Conservation (phyloP, 2,329 filamentous ascomycete genomes). For the Elsinoe perseae region DNA sequence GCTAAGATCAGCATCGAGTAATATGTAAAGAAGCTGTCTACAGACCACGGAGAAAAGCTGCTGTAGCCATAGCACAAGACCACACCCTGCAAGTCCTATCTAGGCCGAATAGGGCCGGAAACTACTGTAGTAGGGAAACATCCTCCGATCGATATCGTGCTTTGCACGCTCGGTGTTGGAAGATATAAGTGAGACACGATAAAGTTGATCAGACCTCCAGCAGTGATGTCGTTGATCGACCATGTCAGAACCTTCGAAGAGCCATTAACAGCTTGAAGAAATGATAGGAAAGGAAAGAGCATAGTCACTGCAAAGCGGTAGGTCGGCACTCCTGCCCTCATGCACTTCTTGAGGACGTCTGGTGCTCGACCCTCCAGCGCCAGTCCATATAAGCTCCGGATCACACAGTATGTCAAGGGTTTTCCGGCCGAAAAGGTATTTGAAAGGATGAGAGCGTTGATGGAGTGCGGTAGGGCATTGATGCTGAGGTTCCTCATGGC, state of each 20-base stretch:
- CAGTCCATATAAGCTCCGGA: slow-evolving; percentile 46
- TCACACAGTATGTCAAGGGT: slow-evolving; percentile 49
- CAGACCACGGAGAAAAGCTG: slow-evolving; percentile 34
- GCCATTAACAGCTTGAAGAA: slow-evolving; percentile 22
- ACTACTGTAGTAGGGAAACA: slow-evolving; percentile 50
- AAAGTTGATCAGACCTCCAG: slow-evolving; percentile 54
- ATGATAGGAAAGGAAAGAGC: slow-evolving; percentile 24
- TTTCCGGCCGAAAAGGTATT: slow-evolving; percentile 52
- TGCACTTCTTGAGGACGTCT: slow-evolving; percentile 49
- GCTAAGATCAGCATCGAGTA: slow-evolving; percentile 32
- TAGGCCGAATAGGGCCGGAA: slow-evolving; percentile 47
- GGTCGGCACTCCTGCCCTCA: slow-evolving; percentile 51
- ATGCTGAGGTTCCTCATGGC: slow-evolving; percentile 40
- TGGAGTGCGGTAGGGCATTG: slow-evolving; percentile 36
- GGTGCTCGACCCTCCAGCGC: slow-evolving; percentile 47
- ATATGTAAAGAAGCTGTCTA: slow-evolving; percentile 38
- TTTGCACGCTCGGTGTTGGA: slow-evolving; percentile 48
- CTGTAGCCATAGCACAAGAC: slow-evolving; percentile 48
- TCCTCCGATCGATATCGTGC: slow-evolving; percentile 45
- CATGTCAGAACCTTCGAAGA: slow-evolving; percentile 23
- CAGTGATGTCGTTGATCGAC: slow-evolving; percentile 48
- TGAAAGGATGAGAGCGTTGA: slow-evolving; percentile 36
- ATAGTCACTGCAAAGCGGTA: slow-evolving; percentile 45
- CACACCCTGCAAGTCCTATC: slow-evolving; percentile 13
- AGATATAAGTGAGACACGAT: slow-evolving; percentile 51